These are phyloP conservation scores for Colletotrichum shisoi DNA, from an alignment of 2,329 filamentous ascomycete species.

Conservation along the genomic window DNA sequence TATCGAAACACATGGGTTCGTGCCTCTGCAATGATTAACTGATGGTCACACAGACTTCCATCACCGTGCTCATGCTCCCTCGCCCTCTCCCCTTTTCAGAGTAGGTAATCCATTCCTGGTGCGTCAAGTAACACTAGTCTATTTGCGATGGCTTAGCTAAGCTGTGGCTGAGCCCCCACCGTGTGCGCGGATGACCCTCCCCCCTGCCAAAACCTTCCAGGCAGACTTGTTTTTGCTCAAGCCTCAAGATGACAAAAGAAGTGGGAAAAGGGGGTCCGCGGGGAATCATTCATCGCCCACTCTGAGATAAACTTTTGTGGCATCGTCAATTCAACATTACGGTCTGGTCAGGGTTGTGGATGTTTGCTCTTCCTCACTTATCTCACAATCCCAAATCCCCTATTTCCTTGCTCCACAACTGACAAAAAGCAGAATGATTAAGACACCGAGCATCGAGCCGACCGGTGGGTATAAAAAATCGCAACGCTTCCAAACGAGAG, in stretches of 20 bases:
- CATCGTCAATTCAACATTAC: conserved; percentile 37
- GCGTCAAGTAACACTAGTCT: conserved; percentile 7
- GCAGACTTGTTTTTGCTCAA: conserved; percentile 19
- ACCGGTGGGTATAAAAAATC: conserved; percentile 38
- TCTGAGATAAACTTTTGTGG: conserved; percentile 27
- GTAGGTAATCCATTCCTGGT: not conserved
- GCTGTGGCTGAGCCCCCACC: conserved; percentile 18
- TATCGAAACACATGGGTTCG: not conserved
- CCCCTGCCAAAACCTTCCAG: conserved; percentile 13
- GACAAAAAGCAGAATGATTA: not conserved
- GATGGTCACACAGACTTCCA: conserved; percentile 18
- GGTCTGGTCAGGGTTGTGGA: conserved; percentile 6
- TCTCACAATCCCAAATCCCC: not conserved
- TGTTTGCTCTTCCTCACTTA: not conserved
- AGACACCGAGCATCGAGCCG: conserved; percentile 7
- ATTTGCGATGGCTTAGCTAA: conserved; percentile 10
- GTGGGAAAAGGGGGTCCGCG: conserved; percentile 29
- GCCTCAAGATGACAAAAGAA: not conserved
- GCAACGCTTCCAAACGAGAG: conserved; percentile 32
- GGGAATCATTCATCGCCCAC: conserved; percentile 17
- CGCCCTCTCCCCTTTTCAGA: not conserved
- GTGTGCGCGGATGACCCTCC: not conserved
- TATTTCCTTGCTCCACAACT: not conserved
- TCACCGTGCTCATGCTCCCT: conserved; percentile 27
- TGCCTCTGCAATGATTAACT: not conserved